Evolutionary conservation across 1,284 basidiomycete species (phyloP), one percentile per base, ranked within the genome.

Genomic region (Fomitopsis betulina): DNA sequence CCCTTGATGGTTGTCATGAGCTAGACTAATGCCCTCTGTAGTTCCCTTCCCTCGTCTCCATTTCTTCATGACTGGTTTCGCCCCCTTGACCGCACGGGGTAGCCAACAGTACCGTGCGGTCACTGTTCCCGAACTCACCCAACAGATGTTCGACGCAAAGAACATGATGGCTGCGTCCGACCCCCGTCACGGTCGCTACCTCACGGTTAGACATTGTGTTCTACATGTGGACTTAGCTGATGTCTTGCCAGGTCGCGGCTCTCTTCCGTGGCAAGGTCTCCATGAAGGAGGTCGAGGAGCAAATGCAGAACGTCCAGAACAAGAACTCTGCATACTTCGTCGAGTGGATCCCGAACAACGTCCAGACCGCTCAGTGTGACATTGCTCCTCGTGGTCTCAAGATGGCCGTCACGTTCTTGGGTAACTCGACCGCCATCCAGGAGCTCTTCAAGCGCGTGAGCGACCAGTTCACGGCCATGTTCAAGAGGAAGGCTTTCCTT

Each of bases 121-220:
- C 70, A 92, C 93, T 58, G 95, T 98, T 45, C 93, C 96, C 33
- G 96, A 98, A 79, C 85, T 98, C 64, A 97, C 96, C 10, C 91
- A 93, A 74, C 96, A 98, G 73, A 98, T 98, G 95, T 98, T 98
- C 76, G 96, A 97, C 71, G 91, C 93, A 51, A 95, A 95, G 85
- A 96, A 97, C 87, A 95, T 96, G 93, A 96, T 96, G 94, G 94
- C 93, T 68, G 96, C 96, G 33, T 93, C 91, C 30, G 96, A 98
- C 77, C 94, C 93, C 56, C 83, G 94, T 71, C 91, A 97, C 70
- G 96, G 97, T 67, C 93, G 94, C 65, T 96, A 96, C 79, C 86
- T 96, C 61, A 95, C 93, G 19, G 93, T 89, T 64, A 66, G 82
- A 68, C n/a, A 9, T 38, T 19, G 17, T 13, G 53, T 3, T 13